Evolutionary conservation across 805 yeast genomes (phyloP), one percentile per base, ranked within the genome.

Genomic region (Allodekkera sacchari): DNA sequence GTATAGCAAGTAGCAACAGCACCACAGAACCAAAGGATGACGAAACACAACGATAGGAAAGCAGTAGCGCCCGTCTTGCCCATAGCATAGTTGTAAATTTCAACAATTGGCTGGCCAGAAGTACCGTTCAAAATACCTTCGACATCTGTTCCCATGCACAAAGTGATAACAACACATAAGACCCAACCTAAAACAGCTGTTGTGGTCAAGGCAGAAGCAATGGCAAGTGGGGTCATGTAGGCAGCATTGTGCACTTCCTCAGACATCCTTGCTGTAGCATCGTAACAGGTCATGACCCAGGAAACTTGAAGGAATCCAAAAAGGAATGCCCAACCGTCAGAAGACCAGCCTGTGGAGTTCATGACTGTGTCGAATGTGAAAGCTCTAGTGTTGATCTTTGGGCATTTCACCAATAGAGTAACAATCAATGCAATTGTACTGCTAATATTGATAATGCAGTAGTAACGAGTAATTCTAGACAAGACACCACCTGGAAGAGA

Each of bases 231-330:
- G 7, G 77, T 72, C 20, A 66, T 59, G 35, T 55, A 58, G 10
- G 70, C 70, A 13, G 83, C 79, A 37, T 67, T 61, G 34, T 62
- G 58, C 36, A 73, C 66, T 46, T 71, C 76, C 47, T 71, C 77
- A 4, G 72, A 59, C 64, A 71, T 67, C 54, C 72, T 69, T 28
- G 71, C 63, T 22, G 71, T 65, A 17, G 74, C 68, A 49, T 71
- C 77, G 44, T 70, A 71, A 19, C 71, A 65, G 18, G 76, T 73
- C 61, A 70, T 70, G 36, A 74, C 73, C 77, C 77, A 71, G 25
- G 73, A 63, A 12, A 68, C 72, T 24, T 74, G 74, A 50, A 68
- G 58, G 65, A 71, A 70, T n/a, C 72, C 66, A 36, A 68, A 68
- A 44, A 73, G 47, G 48, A 72, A 73, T 4, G 77, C 66, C 69